phyloP scores from a whole-genome alignment of 2,329 filamentous ascomycete genomes.

The Fusarium palustre region DNA sequence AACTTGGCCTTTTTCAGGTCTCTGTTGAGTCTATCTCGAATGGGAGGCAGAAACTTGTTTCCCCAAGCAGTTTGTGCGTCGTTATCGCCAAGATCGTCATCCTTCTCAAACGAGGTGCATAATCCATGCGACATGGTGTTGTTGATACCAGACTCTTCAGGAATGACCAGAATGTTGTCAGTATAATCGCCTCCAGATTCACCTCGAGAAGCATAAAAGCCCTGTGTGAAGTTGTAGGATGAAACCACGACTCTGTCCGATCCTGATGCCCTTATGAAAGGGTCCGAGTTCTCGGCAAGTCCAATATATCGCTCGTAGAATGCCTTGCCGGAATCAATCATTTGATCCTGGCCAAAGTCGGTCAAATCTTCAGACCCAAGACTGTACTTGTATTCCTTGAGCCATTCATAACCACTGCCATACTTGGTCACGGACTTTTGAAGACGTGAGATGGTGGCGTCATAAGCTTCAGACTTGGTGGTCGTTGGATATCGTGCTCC shows the following conservation, averaged over 20 bases:
- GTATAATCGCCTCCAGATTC: constrained; percentile 57
- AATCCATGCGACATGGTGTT: constrained; percentile 83
- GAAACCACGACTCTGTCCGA: constrained; percentile 79
- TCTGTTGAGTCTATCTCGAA: constrained; percentile 75
- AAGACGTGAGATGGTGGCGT: constrained; percentile 72
- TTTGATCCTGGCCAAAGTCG: constrained; percentile 72
- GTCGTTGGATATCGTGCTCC: constrained; percentile 84
- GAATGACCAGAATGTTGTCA: constrained; percentile 73
- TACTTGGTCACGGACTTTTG: constrained; percentile 69
- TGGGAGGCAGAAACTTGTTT: constrained; percentile 72
- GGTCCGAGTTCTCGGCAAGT: constrained; percentile 68
- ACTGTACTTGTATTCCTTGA: constrained; percentile 76
- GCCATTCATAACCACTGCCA: constrained; percentile 73
- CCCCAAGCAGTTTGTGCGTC: constrained; percentile 69
- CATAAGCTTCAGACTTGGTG: constrained; percentile 74
- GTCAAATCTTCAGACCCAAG: constrained; percentile 78
- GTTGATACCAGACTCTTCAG: constrained; percentile 75
- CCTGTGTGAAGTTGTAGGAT: constrained; percentile 79
- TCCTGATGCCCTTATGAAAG: constrained; percentile 79
- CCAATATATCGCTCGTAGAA: constrained; percentile 79
- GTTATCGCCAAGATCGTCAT: constrained; percentile 61
- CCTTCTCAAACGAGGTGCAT: constrained; percentile 77
- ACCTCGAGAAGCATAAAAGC: constrained; percentile 69
- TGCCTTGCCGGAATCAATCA: constrained; percentile 79
- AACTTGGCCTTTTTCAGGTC: constrained; percentile 77